A percentile compares a stretch with the other conserved stretches of the same genome.
Evolutionary conservation across 345 rosid species (phyloP).

Genomic region (Pistacia vera): DNA sequence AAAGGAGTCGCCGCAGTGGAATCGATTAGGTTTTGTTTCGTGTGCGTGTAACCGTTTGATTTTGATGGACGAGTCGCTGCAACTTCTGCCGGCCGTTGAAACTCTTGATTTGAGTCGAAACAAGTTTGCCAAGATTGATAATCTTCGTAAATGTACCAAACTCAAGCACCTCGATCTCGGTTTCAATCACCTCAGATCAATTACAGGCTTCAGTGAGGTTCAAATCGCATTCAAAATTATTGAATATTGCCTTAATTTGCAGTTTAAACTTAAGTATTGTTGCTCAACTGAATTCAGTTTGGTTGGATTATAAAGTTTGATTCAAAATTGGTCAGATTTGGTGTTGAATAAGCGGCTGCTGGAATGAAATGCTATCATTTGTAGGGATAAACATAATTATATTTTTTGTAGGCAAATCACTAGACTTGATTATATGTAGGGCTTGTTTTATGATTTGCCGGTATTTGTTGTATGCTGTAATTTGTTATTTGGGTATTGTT

Average conservation of each 20-base stretch:
- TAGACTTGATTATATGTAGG: not conserved
- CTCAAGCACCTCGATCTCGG: slow-evolving; percentile 95
- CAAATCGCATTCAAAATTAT: not conserved
- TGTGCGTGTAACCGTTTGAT: slow-evolving; percentile 84
- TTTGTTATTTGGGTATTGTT: slow-evolving; percentile 29
- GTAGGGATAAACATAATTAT: too few relatives aligned
- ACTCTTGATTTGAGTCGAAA: slow-evolving; percentile 97
- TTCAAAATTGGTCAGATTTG: too few relatives aligned
- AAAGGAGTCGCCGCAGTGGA: slow-evolving; percentile 87
- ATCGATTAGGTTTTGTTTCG: slow-evolving; percentile 78
- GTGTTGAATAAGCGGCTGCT: too few relatives aligned
- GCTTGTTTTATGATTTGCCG: slow-evolving; percentile 1
- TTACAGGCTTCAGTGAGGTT: slow-evolving; percentile 80
- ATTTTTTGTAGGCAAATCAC: not conserved
- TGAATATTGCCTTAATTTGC: not conserved
- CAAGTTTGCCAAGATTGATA: slow-evolving; percentile 88
- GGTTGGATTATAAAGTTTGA: not conserved
- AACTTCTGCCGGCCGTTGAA: slow-evolving; percentile 94
- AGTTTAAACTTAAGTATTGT: not conserved
- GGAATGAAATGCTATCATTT: too few relatives aligned
- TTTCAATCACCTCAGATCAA: slow-evolving; percentile 78
- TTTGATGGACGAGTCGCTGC: slow-evolving; percentile 97
- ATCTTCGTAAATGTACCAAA: slow-evolving; percentile 75
- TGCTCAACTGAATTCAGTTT: slow-evolving; percentile 1
- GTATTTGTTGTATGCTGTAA: not conserved